Base-by-base conservation (phyloP, 495 filamentous ascomycete genomes). In the Astrocystis sublimbata region DNA sequence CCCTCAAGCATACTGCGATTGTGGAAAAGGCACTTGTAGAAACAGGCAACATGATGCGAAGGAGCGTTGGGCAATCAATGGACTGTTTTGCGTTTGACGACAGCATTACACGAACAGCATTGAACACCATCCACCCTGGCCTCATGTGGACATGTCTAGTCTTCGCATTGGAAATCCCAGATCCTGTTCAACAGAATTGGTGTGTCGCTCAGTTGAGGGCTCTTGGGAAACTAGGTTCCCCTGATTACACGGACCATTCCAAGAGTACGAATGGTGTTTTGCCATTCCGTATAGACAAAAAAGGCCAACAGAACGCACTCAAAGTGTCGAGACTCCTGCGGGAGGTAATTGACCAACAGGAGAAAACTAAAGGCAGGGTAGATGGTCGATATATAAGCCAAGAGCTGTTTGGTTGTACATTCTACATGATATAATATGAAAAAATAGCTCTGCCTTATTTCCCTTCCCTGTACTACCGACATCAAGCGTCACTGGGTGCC, bases 341-440 rank as follows among this genome's bases (percentile, higher is more conserved):
- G n/a, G 58, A 61, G 58, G 15, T 61, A 12, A 52, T 61, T 30
- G 28, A 23, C 7, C 49, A 46, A 21, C 58, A 61, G 23, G 24
- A 24, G 26, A 45, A 23, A 45, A 21, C 33, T 7, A 61, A 54
- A 23, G 3, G 45, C 19, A 10, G 58, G 19, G 46, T 61, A 5
- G 58, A 61, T 53, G 58, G 33, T 13, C 49, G 52, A 19, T 23
- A 54, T 4, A 19, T 53, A 13, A 41, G 31, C 4, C 40, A 40
- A 51, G 58, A 61, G 46, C 42, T 61, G 4, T 61, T 61, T 61
- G 58, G 58, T 33, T 61, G 58, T 40, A 21, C 49, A 24, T 61
- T 61, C 26, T 52, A 47, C 33, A 54, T 61, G 1, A 61, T 61
- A 15, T 61, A 45, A 31, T 5, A 9, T 31, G n/a, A n/a, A n/a